These are phyloP conservation scores for Colletotrichum agaves DNA, from an alignment of 2,329 filamentous ascomycete genomes.

Conservation along the genomic window DNA sequence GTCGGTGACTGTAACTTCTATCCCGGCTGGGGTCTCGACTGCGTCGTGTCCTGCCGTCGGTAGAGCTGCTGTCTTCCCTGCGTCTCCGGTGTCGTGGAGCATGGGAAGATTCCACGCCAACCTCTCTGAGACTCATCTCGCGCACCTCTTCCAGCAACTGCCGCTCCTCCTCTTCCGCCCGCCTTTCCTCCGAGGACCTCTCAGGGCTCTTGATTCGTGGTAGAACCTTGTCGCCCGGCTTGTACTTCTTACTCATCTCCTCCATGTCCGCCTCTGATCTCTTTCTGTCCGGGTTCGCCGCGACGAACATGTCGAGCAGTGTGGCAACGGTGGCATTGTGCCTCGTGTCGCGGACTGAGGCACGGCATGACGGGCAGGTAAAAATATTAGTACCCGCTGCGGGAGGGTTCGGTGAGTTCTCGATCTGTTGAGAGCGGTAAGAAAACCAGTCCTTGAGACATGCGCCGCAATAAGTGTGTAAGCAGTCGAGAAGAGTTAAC, in stretches of 20 bases:
- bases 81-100: conserved; percentile 42
- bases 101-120: conserved; percentile 58
- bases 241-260: conserved; percentile 81
- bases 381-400: conserved; percentile 65
- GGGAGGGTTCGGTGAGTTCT: conserved; percentile 61
- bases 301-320: conserved; percentile 87
- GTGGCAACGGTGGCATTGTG: conserved; percentile 93
- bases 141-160: conserved; percentile 77
- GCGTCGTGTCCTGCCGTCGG: conserved; percentile 26
- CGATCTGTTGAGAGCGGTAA: conserved; percentile 75
- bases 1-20: conserved; percentile 41
- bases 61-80: conserved; percentile 36
- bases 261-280: conserved; percentile 78
- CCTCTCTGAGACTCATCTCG: conserved; percentile 78
- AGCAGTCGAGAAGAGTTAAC: conserved; percentile 89
- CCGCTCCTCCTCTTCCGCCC: conserved; percentile 73
- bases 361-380: conserved; percentile 94
- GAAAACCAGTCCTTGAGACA: conserved; percentile 97
- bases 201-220: conserved; percentile 66
- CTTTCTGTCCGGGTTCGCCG: conserved; percentile 79
- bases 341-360: conserved; percentile 84
- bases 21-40: conserved; percentile 39
- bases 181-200: conserved; percentile 63
- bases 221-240: conserved; percentile 82
- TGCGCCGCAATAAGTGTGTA: conserved; percentile 95